Evolutionary conservation across 179 eudicot genomes (phyloP).

Genomic region (Silene noctiflora): DNA sequence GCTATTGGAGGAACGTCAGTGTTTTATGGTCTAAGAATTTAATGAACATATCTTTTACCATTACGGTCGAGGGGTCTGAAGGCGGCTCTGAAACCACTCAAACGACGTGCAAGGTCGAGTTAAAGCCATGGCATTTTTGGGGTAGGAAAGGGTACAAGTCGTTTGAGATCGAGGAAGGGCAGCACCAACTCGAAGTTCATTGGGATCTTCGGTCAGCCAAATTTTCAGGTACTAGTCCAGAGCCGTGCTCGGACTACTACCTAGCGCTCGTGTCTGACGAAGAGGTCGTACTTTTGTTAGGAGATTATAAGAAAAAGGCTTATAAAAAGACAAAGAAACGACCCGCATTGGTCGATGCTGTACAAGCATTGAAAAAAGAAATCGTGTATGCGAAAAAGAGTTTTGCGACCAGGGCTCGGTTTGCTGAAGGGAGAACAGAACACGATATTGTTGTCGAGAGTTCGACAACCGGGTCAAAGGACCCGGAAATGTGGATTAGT

Average conservation of each 20-base stretch:
- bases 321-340: conserved; percentile 68
- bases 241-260: conserved; percentile 69
- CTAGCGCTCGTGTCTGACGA: conserved; percentile 68
- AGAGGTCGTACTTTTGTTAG: conserved; percentile 67
- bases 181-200: conserved; percentile 50
- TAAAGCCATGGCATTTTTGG: conserved; percentile 97
- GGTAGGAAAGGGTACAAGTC: conserved; percentile 70
- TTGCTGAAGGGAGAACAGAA: conserved; percentile 47
- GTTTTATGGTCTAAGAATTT: conserved; percentile 64
- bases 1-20: conserved; percentile 69
- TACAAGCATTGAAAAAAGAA: conserved; percentile 55
- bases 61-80: conserved; percentile 54
- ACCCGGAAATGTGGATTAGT: conserved; percentile 79
- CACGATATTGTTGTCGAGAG: conserved; percentile 67
- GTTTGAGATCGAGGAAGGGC: conserved; percentile 34
- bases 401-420: conserved; percentile 51
- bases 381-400: conserved; percentile 62
- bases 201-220: conserved; percentile 85
- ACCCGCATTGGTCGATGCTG: conserved; percentile 58
- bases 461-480: conserved; percentile 48
- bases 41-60: conserved; percentile 51
- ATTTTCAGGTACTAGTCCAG: conserved; percentile 60
- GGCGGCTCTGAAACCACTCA: conserved; percentile 23
- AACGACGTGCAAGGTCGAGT: conserved; percentile 71
- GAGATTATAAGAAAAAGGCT: conserved; percentile 68